Evolutionary conservation across 441 rosid genomes (phyloP).

Genomic region (Corymbia citriodora): DNA sequence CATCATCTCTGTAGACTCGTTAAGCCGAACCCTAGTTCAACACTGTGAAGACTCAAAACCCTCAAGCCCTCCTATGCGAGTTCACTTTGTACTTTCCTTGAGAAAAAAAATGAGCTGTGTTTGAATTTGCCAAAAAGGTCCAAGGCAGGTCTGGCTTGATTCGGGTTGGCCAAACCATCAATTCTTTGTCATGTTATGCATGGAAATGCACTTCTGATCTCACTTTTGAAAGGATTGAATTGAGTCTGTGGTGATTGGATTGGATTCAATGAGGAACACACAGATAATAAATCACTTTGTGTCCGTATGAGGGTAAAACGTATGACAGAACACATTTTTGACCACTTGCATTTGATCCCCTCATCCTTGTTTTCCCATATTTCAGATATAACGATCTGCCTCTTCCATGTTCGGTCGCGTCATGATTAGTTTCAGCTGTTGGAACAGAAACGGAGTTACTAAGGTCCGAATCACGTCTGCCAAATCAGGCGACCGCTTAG

Average conservation of each 20-base stretch:
- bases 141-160: background rate
- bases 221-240: background rate
- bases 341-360: background rate
- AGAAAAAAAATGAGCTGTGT: background rate
- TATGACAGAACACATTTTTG: background rate
- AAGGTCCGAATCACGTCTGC: background rate
- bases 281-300: background rate
- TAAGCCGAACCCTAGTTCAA: background rate
- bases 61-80: background rate
- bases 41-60: background rate
- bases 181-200: background rate
- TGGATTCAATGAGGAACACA: background rate
- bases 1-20: background rate
- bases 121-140: background rate
- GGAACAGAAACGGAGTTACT: background rate
- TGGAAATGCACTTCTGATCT: background rate
- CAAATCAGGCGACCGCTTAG: background rate
- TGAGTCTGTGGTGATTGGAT: background rate
- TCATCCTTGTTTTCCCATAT: background rate
- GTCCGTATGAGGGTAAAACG: background rate
- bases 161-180: background rate
- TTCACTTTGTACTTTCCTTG: background rate
- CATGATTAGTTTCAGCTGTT: background rate
- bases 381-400: background rate
- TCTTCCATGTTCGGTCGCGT: background rate